Percentiles rank a stretch among this genome's conserved stretches.
These are phyloP conservation scores for Mucor mucedo DNA, from an alignment of 371 early-diverging fungal genomes.

Conservation along the genomic window DNA sequence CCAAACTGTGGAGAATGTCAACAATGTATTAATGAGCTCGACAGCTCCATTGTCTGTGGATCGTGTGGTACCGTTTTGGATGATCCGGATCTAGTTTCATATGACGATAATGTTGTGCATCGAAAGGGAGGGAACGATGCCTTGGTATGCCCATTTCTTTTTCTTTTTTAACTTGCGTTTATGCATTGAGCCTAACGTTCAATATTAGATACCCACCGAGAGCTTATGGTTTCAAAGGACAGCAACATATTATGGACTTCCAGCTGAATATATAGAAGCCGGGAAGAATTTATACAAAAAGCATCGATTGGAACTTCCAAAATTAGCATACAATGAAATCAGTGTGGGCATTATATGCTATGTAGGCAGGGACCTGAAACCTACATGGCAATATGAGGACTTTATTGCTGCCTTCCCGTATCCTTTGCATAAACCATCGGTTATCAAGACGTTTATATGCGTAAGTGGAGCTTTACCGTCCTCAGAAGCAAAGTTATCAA, in stretches of 20 bases:
- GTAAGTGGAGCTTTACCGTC: not conserved
- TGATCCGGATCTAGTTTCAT: not conserved
- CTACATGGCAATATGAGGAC: conserved; percentile 4
- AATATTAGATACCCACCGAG: too few relatives aligned
- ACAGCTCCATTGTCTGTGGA: not conserved
- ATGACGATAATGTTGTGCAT: not conserved
- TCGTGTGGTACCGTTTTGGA: conserved; percentile 8
- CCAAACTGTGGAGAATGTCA: conserved; percentile 7
- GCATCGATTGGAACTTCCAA: not conserved
- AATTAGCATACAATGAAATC: not conserved
- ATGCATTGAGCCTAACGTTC: too few relatives aligned
- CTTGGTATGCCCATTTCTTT: not conserved
- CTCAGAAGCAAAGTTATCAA: not conserved
- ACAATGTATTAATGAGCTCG: conserved; percentile 1
- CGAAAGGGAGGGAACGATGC: too few relatives aligned
- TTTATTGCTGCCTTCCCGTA: conserved; percentile 5
- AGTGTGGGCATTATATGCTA: not conserved
- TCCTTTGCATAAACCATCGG: not conserved
- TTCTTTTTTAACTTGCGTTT: too few relatives aligned
- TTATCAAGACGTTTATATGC: not conserved
- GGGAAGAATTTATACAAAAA: not conserved
- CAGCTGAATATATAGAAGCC: not conserved
- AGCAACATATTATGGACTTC: not conserved
- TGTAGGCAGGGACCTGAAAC: not conserved
- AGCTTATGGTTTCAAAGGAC: not conserved